A percentile compares a stretch with the other conserved stretches of the same genome.
Conservation (phyloP, 176 grass and related monocot species). For the Oryza officinalis region DNA sequence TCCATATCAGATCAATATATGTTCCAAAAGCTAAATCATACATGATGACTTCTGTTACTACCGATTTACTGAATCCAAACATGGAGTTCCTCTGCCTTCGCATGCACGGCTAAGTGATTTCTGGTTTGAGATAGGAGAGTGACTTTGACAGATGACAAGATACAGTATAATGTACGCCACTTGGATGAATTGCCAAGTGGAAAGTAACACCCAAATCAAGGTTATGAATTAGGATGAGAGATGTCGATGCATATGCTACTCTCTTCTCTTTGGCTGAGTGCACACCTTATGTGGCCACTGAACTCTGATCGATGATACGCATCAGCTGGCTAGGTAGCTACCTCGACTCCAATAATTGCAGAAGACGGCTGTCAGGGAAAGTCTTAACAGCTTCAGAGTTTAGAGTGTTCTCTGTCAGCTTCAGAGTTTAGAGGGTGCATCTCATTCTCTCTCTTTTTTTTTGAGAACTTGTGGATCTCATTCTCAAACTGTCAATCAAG, state of each 20-base stretch:
- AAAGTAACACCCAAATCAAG: background rate
- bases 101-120: background rate
- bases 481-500: background rate
- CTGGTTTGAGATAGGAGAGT: background rate
- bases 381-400: no score
- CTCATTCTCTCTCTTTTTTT: no score
- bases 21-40: background rate
- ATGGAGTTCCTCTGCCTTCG: background rate
- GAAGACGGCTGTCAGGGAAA: background rate
- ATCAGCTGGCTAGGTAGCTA: background rate
- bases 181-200: background rate
- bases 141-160: background rate
- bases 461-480: conserved; percentile 11
- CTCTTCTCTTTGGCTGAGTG: background rate
- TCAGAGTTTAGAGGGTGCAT: background rate
- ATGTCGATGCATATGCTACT: background rate
- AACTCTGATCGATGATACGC: background rate
- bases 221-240: background rate
- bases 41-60: background rate
- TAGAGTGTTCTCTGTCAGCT: no score
- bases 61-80: background rate
- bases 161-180: background rate
- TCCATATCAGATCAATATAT: background rate
- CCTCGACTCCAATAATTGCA: conserved; percentile 18
- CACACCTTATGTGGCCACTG: conserved; percentile 31